phyloP scores from a whole-genome alignment of 2,329 filamentous ascomycete species.

The Westerdykella ornata region DNA sequence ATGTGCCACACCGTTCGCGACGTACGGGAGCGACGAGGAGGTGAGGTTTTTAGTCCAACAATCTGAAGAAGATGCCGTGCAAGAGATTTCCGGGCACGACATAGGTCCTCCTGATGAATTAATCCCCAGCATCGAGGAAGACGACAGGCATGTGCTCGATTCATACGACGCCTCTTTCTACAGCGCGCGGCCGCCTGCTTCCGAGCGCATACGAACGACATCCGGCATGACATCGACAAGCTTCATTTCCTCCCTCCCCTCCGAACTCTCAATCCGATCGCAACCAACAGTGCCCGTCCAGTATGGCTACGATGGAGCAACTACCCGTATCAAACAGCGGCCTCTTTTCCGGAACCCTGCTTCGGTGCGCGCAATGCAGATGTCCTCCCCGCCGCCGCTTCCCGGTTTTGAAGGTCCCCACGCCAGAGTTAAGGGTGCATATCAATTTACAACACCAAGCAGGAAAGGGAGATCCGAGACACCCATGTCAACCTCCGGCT shows the following conservation, averaged over 20 bases:
- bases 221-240: slow-evolving; percentile 28
- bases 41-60: too few relatives aligned
- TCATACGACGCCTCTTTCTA: slow-evolving; percentile 28
- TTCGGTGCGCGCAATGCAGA: slow-evolving; percentile 63
- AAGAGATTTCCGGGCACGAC: too few relatives aligned
- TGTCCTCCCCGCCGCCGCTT: slow-evolving; percentile 53
- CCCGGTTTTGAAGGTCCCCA: slow-evolving; percentile 24
- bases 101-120: slow-evolving; percentile 23
- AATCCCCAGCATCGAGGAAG: slow-evolving; percentile 27
- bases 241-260: slow-evolving; percentile 36
- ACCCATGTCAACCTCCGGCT: slow-evolving; percentile 17
- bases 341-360: slow-evolving; percentile 64
- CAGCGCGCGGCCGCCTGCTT: slow-evolving; percentile 22
- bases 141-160: slow-evolving; percentile 10
- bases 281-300: slow-evolving; percentile 22
- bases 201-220: slow-evolving; percentile 15
- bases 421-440: slow-evolving; percentile 26
- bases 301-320: slow-evolving; percentile 36
- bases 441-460: slow-evolving; percentile 30
- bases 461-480: slow-evolving; percentile 27
- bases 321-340: slow-evolving; percentile 54
- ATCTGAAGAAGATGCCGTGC: too few relatives aligned
- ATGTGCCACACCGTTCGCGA: too few relatives aligned
- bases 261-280: slow-evolving; percentile 30
- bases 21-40: too few relatives aligned